Evolutionary conservation across 2,329 filamentous ascomycete species (phyloP), one percentile per base, ranked within the genome.

Genomic region (Myotisia sp.): DNA sequence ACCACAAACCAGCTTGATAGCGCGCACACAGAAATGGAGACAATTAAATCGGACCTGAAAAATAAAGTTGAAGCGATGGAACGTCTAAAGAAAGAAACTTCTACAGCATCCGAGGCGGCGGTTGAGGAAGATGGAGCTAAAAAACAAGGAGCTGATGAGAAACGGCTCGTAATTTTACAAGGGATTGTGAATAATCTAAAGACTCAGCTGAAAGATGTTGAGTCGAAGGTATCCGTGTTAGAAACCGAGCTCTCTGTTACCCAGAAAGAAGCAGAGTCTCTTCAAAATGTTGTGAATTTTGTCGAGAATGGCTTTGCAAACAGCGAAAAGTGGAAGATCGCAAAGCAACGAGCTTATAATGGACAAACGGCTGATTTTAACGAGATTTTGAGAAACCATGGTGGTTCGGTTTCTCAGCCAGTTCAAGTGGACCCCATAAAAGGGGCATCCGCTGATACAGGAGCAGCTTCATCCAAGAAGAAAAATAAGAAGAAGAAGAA

Each of bases 401-500:
- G 2, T 7, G 19, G 12, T 16, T 6, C 6, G 2, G 29, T 6
- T 17, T 14, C n/a, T 24, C 20, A 21, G n/a, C 12, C 32, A 10
- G 49, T 53, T 3, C n/a, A n/a, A n/a, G n/a, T n/a, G n/a, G n/a
- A n/a, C n/a, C n/a, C n/a, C n/a, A n/a, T n/a, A n/a, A n/a, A n/a
- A n/a, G n/a, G n/a, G n/a, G n/a, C n/a, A n/a, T n/a, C n/a, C n/a
- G n/a, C n/a, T n/a, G 12, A 12, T 27, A 20, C 22, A 3, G 31
- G 6, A 6, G 51, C 58, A 9, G 56, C 50, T 9, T 55, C 63
- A 7, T 60, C 61, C 39, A 87, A 85, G 60, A 92, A 83, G 58
- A 86, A 82, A 56, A 92, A 85, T 44, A 82, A 82, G 53, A 92
- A 87, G 64, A 93, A 92, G 69, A 80, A 77, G 58, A 87, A 86